Evolutionary conservation across 148 eudicot species (phyloP).

Genomic region (Vaccinium vitisidaea): DNA sequence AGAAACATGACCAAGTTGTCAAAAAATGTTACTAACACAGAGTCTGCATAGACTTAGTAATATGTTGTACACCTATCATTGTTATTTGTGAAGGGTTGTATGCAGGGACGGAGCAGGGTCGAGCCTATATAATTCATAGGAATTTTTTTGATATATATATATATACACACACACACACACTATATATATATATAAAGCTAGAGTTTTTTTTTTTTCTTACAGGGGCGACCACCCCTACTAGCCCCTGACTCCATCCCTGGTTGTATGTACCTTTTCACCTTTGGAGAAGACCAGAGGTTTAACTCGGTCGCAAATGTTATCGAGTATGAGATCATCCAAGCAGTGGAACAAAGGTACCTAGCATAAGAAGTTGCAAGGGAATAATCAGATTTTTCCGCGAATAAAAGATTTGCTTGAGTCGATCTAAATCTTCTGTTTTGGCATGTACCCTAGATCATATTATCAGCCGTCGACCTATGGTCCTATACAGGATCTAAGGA

Average conservation of each 20-base stretch:
- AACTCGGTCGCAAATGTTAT: conserved; percentile 47
- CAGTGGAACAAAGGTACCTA: conserved; percentile 43
- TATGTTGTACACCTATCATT: not conserved
- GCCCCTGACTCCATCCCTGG: too few relatives aligned
- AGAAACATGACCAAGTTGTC: not conserved
- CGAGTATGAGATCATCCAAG: conserved; percentile 48
- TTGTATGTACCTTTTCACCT: conserved; percentile 32
- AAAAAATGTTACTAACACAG: not conserved
- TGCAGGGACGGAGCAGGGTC: too few relatives aligned
- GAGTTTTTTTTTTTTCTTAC: too few relatives aligned
- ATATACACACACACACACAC: too few relatives aligned
- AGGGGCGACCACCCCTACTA: too few relatives aligned
- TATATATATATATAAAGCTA: too few relatives aligned
- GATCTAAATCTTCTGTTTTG: not conserved
- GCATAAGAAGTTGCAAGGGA: not conserved
- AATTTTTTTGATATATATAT: too few relatives aligned
- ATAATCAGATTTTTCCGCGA: not conserved
- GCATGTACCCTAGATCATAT: too few relatives aligned
- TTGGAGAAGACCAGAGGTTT: conserved; percentile 36
- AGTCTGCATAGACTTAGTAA: not conserved
- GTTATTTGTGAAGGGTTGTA: too few relatives aligned
- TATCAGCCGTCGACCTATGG: not conserved
- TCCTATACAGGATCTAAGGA: not conserved
- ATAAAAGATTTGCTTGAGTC: not conserved
- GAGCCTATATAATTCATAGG: too few relatives aligned